Evolutionary conservation across 257 asterid genomes (phyloP), one percentile per base, ranked within the genome.

Genomic region (Nicotiana attenuata): DNA sequence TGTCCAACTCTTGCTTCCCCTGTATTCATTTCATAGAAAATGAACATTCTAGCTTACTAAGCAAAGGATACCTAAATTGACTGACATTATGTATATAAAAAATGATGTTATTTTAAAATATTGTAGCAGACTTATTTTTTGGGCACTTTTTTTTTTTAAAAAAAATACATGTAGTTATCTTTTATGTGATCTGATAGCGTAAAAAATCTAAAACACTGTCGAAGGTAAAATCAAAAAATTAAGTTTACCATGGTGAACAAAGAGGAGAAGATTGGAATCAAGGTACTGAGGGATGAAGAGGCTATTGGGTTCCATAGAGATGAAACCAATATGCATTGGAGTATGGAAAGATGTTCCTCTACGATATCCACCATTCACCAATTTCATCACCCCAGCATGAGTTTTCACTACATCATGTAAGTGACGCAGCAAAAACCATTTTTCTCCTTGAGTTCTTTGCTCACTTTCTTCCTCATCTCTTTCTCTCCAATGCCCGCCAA

Each of bases 211-310:
- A 6, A 35, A 5, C 41, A 35, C 9, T 5, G 9, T 35, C 2
- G 41, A 35, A 35, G 41, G 2, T 35, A 20, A 20, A 69, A 3
- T 4, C 13, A 2, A 3, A 69, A 69, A 19, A 41, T n/a, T 0
- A n/a, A 55, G 5, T 10, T 29, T 28, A 1, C 29, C 29, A 28
- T 28, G 29, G 29, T 92, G 90, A 80, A 96, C 20, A 90, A 92
- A 93, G 90, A 96, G 89, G 77, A 96, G 84, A 85, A 93, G 90
- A 84, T 85, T 84, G 69, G 97, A 88, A 89, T 96, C 99, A 60
- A 96, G 97, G 56, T 94, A 96, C 84, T 94, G 99, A 86, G 99
- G 99, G 68, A 94, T 82, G 91, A 96, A 91, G 15, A 96, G 89
- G 80, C 86, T 86, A 7, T 80, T 85, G 0, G 99, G 97, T 84